A percentile compares a stretch with the other conserved stretches of the same genome.
phyloP scores from a whole-genome alignment of 2,329 filamentous ascomycete species.

The Myotisia sp. region DNA sequence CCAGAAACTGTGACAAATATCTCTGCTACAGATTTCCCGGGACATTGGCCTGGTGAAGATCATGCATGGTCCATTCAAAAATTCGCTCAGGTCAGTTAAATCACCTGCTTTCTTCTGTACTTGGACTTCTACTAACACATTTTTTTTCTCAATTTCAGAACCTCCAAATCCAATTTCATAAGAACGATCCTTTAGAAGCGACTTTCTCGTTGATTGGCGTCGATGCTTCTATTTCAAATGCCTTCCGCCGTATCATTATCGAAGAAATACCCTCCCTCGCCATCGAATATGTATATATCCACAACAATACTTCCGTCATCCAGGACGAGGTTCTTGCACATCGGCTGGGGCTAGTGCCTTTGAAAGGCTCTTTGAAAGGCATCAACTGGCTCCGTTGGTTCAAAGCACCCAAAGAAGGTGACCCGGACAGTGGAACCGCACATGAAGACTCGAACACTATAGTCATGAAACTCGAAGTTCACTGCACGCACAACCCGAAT shows the following conservation, averaged over 20 bases:
- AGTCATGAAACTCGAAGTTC: constrained; percentile 58
- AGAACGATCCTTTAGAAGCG: constrained; percentile 60
- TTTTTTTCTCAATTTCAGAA: constrained; percentile 27
- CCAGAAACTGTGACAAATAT: constrained; percentile 82
- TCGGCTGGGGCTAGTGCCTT: constrained; percentile 76
- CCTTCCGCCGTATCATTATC: constrained; percentile 90
- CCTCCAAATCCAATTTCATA: constrained; percentile 68
- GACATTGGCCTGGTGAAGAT: constrained; percentile 80
- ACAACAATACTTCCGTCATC: constrained; percentile 95
- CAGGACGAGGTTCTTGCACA: constrained; percentile 94
- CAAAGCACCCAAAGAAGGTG: constrained; percentile 54
- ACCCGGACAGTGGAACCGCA: constrained; percentile 36
- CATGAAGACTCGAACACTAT: constrained; percentile 75
- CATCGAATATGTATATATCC: constrained; percentile 82
- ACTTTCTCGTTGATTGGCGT: constrained; percentile 85
- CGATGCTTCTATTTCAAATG: constrained; percentile 88
- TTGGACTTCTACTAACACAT: constrained; percentile 4
- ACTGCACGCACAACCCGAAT: constrained; percentile 65
- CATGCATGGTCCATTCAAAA: constrained; percentile 61
- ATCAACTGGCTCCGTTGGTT: constrained; percentile 74
- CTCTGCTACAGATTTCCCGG: constrained; percentile 79
- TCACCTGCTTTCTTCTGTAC: not conserved
- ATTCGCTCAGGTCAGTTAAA: constrained; percentile 44
- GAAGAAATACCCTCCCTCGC: constrained; percentile 88
- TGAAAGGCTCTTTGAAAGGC: constrained; percentile 64